A percentile compares a stretch with the other conserved stretches of the same genome.
Evolutionary conservation across 2,329 filamentous ascomycete genomes (phyloP).

Genomic region (Amauroascus verrucosus): DNA sequence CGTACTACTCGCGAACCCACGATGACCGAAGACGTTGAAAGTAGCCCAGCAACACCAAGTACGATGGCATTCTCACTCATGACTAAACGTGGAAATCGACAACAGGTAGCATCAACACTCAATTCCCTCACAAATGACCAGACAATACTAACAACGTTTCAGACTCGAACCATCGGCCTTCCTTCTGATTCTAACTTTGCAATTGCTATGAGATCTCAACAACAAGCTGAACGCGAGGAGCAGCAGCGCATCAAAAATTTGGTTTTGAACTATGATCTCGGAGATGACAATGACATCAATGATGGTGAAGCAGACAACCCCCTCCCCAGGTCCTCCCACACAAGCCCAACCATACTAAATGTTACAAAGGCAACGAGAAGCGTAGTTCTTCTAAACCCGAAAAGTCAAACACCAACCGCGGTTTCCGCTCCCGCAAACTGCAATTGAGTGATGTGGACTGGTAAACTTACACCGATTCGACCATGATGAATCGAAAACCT

Average conservation of each 20-base stretch:
- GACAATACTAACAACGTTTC: slow-evolving; percentile 11
- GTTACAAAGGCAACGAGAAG: slow-evolving; percentile 31
- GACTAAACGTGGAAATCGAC: slow-evolving; percentile 90
- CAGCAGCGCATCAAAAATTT: slow-evolving; percentile 98
- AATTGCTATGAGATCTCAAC: slow-evolving; percentile 89
- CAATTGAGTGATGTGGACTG: slow-evolving; percentile 97
- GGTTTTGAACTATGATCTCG: slow-evolving; percentile 90
- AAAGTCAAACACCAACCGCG: slow-evolving; percentile 51
- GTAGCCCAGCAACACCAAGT: slow-evolving; percentile 30
- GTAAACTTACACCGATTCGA: slow-evolving; percentile 43
- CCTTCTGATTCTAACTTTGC: slow-evolving; percentile 84
- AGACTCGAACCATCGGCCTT: slow-evolving; percentile 86
- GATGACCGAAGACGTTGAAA: slow-evolving; percentile 30
- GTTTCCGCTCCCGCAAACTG: slow-evolving; percentile 77
- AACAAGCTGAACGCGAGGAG: slow-evolving; percentile 89
- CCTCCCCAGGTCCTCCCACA: slow-evolving; percentile 21
- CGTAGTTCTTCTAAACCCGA: slow-evolving; percentile 34
- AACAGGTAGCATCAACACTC: slow-evolving; percentile 59
- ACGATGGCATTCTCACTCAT: slow-evolving; percentile 97
- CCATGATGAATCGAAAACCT: not conserved
- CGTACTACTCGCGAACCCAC: slow-evolving; percentile 51
- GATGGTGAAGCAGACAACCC: slow-evolving; percentile 54
- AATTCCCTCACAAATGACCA: not conserved
- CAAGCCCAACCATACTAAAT: slow-evolving; percentile 28
- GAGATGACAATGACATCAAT: slow-evolving; percentile 64